Evolutionary conservation across 2,329 filamentous ascomycete genomes (phyloP), one percentile per base, ranked within the genome.

Genomic region (Fonsecaea nubica): DNA sequence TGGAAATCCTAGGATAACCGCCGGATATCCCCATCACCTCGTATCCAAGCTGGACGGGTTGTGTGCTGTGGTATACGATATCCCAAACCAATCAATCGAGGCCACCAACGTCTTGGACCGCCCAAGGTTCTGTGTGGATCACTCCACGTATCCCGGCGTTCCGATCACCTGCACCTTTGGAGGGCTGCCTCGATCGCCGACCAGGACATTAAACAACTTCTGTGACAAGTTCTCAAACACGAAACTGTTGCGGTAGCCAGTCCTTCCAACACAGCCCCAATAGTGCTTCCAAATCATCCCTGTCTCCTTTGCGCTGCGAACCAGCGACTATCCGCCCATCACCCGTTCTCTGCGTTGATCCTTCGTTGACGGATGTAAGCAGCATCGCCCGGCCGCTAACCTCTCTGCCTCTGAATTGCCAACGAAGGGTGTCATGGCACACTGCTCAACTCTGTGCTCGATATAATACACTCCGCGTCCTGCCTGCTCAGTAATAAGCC

Each of bases 271-370:
- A 63, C 64, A 63, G 64, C 64, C 64, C 59, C 64, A 63, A 33
- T 56, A 12, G 30, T 58, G 52, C 59, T 66, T 63, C 58, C 64
- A 66, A 66, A 66, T 66, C 64, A 62, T 53, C 58, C 36, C 35
- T 30, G 6, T 36, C 18, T 42, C 42, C 58, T 33, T 61, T 30
- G 6, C n/a, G 8, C 42, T 48, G 42, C 9, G 15, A 50, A 25
- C 45, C 15, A 50, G 50, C 57, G 21, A 7, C 40, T 48, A 36
- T 21, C 32, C 35, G 32, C 32, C n/a, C 12, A 45, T n/a, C 13
- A 40, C 48, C 42, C 58, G n/a, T 38, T 18, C 48, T 3, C 45
- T 25, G 45, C 38, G 58, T 33, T 45, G 45, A 36, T 61, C 45
- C 58, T 53, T 40, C 32, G 58, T 35, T n/a, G 18, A 38, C 58